A percentile compares a stretch with the other conserved stretches of the same genome.
phyloP scores from a whole-genome alignment of 805 yeast species.

The Wickerhamiella musiphila region DNA sequence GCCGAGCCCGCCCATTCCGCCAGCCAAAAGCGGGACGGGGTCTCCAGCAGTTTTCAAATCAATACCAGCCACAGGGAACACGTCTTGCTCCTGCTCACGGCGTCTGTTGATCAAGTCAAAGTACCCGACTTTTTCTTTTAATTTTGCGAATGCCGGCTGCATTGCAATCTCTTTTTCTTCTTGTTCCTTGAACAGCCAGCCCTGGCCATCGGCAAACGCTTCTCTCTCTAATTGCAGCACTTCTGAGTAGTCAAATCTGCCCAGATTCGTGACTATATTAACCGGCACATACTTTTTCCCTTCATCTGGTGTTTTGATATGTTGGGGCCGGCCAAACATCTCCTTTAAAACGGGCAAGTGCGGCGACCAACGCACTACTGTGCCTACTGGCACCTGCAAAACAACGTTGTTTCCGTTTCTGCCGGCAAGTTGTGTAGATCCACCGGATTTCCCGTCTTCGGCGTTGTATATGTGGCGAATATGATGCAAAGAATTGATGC shows the following conservation, averaged over 20 bases:
- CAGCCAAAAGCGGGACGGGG: constrained; percentile 56
- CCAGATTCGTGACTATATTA: constrained; percentile 10
- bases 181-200: constrained; percentile 77
- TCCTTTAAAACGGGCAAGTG: constrained; percentile 7
- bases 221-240: constrained; percentile 42
- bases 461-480: constrained; percentile 55
- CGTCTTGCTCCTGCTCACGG: constrained; percentile 45
- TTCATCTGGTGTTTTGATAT: constrained; percentile 1
- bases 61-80: constrained; percentile 65
- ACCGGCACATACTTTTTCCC: constrained; percentile 7
- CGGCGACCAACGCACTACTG: constrained; percentile 52
- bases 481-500: constrained; percentile 53
- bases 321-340: constrained; percentile 1
- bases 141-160: constrained; percentile 45
- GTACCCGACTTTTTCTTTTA: constrained; percentile 44
- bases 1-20: constrained; percentile 92
- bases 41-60: constrained; percentile 46
- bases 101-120: constrained; percentile 43
- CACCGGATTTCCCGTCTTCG: constrained; percentile 53
- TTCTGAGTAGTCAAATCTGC: constrained; percentile 11
- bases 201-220: constrained; percentile 51
- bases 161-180: constrained; percentile 51
- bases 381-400: constrained; percentile 83
- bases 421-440: constrained; percentile 71
- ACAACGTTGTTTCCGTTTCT: constrained; percentile 61